Evolutionary conservation across 1,284 basidiomycete genomes (phyloP), one percentile per base, ranked within the genome.

Genomic region (Cutaneotrichosporon mucoides): DNA sequence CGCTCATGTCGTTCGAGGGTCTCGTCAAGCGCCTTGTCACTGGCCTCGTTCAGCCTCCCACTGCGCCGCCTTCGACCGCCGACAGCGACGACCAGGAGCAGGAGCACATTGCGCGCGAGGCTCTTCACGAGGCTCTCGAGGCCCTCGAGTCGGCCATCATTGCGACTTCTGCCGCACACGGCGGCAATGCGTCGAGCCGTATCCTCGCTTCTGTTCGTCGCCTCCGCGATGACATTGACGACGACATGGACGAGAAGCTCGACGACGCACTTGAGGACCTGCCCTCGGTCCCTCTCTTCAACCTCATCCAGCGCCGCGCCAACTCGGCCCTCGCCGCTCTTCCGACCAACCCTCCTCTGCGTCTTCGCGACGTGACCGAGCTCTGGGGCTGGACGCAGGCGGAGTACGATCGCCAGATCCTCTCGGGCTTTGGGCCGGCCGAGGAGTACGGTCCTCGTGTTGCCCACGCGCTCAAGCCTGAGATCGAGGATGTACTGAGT

Each of bases 191-290:
- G 0, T 63, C 69, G 3, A 56, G 58, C 4, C 42, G 67, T 10
- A 67, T 73, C 13, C 59, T 64, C 15, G 57, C 51, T 53, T 49
- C 69, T 56, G 48, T 67, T 11, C 61, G 69, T n/a, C 62, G 74
- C 37, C 67, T 76, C 15, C 67, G 73, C 44, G 76, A 77, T 62
- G 76, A 79, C 57, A 66, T 72, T 37, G 74, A 71, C 51, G 65
- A 71, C 40, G 63, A 62, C 11, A 63, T 61, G 33, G 73, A 76
- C 36, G 76, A 76, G 38, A 65, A 68, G 49, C 68, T 78, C 9
- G 74, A 79, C 59, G 77, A 79, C 56, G 78, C 78, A 0, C 67
- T 77, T 56, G 78, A 79, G 63, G 78, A 79, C 61, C 65, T 79
- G 13, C 77, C 77, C 7, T 68, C 76, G 5, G 68, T 79, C 12